Evolutionary conservation across 2,329 filamentous ascomycete species (phyloP).

Genomic region (Alternaria sp.): DNA sequence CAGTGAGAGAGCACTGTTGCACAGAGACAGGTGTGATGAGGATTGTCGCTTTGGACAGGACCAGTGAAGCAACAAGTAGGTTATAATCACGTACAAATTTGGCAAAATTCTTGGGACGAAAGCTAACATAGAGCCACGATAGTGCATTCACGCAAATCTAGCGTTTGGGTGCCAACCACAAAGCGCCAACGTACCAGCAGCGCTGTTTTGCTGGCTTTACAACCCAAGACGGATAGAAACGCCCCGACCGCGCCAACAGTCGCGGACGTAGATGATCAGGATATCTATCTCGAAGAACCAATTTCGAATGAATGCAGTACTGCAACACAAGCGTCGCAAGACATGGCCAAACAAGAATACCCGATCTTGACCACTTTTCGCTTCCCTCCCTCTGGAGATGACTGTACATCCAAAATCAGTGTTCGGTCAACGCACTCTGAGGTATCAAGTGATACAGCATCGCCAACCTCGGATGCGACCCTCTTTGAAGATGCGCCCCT

Average conservation of each 20-base stretch:
- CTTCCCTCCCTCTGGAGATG: conserved; percentile 5
- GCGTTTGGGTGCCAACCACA: conserved; percentile 7
- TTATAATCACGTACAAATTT: neutral
- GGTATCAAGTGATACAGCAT: conserved; percentile 3
- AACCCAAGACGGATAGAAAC: conserved; percentile 7
- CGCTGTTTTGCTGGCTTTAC: conserved; percentile 14
- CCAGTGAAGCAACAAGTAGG: conserved; percentile 10
- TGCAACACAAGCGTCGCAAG: neutral
- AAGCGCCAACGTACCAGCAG: conserved; percentile 5
- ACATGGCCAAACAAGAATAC: neutral
- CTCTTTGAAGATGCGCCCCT: conserved; percentile 14
- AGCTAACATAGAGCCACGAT: conserved; percentile 3
- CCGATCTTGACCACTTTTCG: neutral
- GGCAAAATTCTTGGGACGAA: neutral
- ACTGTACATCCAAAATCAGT: neutral
- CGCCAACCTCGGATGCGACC: conserved; percentile 20
- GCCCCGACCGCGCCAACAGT: neutral
- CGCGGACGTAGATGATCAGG: neutral
- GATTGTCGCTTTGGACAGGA: neutral
- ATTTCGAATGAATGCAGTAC: neutral
- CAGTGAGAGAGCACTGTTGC: neutral
- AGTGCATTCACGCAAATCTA: conserved; percentile 8
- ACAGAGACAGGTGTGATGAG: neutral
- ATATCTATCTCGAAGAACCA: neutral
- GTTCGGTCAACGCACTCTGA: neutral